phyloP scores from a whole-genome alignment of 495 filamentous ascomycete genomes.

The Gamarada debralockiae region DNA sequence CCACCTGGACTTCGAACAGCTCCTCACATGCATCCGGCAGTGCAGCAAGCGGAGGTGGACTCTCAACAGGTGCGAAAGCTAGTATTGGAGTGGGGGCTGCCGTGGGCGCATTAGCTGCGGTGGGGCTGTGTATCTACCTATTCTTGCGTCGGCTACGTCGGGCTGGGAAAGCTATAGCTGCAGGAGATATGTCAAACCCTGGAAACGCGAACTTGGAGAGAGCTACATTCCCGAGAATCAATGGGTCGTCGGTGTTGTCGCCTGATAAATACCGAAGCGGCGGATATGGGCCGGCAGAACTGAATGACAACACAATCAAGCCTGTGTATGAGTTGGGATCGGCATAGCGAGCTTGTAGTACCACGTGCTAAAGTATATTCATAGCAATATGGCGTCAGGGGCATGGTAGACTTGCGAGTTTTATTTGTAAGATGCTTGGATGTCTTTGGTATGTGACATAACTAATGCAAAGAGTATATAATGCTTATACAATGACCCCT shows the following conservation, averaged over 20 bases:
- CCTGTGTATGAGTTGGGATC: constrained; percentile 1
- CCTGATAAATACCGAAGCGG: background rate
- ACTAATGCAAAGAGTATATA: too few relatives aligned
- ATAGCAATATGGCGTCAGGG: too few relatives aligned
- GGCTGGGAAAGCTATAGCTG: too few relatives aligned
- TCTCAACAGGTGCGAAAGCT: constrained; percentile 28
- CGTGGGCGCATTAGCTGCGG: background rate
- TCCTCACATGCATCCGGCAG: background rate
- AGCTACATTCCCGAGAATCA: background rate
- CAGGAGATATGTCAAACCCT: too few relatives aligned
- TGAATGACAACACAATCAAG: background rate
- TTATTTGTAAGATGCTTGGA: too few relatives aligned
- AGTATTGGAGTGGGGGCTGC: constrained; percentile 27
- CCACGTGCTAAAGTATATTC: too few relatives aligned
- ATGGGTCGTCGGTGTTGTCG: background rate
- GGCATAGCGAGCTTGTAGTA: too few relatives aligned
- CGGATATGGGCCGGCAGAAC: constrained; percentile 1
- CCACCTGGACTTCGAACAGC: constrained; percentile 5
- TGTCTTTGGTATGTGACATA: too few relatives aligned
- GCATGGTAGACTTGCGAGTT: too few relatives aligned
- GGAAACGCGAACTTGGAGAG: too few relatives aligned
- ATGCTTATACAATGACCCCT: too few relatives aligned
- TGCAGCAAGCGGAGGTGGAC: background rate
- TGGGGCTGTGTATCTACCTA: background rate
- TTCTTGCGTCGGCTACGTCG: too few relatives aligned